Percentiles rank a stretch among this genome's conserved stretches.
Conservation (phyloP, 768 basidiomycete species). For the Pilatotrama ljubarskyi region DNA sequence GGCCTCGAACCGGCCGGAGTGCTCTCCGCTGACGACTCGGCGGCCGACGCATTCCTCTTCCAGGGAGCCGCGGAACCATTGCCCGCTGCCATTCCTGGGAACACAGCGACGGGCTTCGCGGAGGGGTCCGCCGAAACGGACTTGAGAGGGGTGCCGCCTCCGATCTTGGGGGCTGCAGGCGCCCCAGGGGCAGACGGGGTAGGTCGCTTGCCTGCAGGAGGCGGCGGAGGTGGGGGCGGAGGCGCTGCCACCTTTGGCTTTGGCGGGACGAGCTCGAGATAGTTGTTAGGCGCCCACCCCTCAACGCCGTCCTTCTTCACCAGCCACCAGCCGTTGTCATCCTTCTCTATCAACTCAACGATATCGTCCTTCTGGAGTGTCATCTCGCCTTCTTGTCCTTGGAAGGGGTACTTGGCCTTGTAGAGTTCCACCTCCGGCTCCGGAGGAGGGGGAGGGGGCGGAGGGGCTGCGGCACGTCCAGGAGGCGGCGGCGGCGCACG, state of each 20-base stretch:
- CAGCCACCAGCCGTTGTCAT: conserved; percentile 98
- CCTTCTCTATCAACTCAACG: conserved; percentile 89
- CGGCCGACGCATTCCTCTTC: conserved; percentile 51
- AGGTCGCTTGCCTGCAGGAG: conserved; percentile 40
- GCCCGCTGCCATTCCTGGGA: conserved; percentile 68
- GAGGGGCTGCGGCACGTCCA: conserved; percentile 34
- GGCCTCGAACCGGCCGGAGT: conserved; percentile 52
- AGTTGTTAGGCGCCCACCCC: conserved; percentile 96
- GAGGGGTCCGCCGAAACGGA: conserved; percentile 55
- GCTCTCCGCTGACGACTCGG: conserved; percentile 33
- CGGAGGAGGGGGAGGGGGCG: conserved; percentile 50
- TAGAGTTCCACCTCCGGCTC: conserved; percentile 75
- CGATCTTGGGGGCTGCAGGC: conserved; percentile 31
- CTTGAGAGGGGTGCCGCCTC: conserved; percentile 27
- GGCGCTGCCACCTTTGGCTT: conserved; percentile 64
- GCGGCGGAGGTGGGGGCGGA: conserved; percentile 67
- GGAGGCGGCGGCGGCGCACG: conserved; percentile 48
- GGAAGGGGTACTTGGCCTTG: conserved; percentile 89
- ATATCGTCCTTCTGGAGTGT: conserved; percentile 85
- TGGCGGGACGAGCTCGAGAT: conserved; percentile 78
- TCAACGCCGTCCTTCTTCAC: conserved; percentile 80
- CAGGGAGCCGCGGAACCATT: conserved; percentile 75
- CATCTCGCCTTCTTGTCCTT: conserved; percentile 92
- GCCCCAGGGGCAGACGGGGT: conserved; percentile 37
- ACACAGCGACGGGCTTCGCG: conserved; percentile 81